Conservation (phyloP, 2,329 filamentous ascomycete species). For the Pseudocercospora pini-densiflorae region DNA sequence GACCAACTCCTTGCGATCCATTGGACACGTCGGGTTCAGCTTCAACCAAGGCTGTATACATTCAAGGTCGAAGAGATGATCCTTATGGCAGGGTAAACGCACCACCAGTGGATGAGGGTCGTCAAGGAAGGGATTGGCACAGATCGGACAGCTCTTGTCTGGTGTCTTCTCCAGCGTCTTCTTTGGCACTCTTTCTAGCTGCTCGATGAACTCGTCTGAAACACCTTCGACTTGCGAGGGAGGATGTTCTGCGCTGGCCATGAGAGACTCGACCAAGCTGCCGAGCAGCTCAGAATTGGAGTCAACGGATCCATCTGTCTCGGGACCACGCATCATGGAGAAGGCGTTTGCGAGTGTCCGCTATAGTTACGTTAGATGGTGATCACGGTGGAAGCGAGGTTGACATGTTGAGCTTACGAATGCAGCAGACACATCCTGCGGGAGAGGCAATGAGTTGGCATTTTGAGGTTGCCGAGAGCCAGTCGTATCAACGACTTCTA, state of each 20-base stretch:
- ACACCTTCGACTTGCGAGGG: conserved; percentile 65
- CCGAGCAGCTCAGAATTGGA: conserved; percentile 51
- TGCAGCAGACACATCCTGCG: conserved; percentile 63
- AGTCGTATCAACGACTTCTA: conserved; percentile 62
- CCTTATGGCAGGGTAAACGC: conserved; percentile 63
- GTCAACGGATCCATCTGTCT: conserved; percentile 14
- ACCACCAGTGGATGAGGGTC: conserved; percentile 68
- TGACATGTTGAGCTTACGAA: conserved; percentile 40
- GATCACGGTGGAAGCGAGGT: background rate
- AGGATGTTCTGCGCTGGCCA: conserved; percentile 61
- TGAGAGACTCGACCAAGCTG: conserved; percentile 60
- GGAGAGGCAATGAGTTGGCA: conserved; percentile 63
- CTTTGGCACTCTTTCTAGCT: conserved; percentile 63
- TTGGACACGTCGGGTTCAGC: conserved; percentile 66
- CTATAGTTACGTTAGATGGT: background rate
- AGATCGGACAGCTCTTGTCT: conserved; percentile 63
- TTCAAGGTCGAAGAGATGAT: conserved; percentile 67
- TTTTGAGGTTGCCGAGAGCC: conserved; percentile 56
- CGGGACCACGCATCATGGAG: conserved; percentile 57
- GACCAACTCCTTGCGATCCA: conserved; percentile 63
- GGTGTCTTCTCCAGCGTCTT: conserved; percentile 52
- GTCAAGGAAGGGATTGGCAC: conserved; percentile 64
- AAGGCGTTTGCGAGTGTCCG: conserved; percentile 65
- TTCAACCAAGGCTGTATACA: conserved; percentile 69
- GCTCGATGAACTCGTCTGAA: conserved; percentile 64